Base-by-base conservation (phyloP, 1,139 yeast species). In the Hyphopichia buzzinii region DNA sequence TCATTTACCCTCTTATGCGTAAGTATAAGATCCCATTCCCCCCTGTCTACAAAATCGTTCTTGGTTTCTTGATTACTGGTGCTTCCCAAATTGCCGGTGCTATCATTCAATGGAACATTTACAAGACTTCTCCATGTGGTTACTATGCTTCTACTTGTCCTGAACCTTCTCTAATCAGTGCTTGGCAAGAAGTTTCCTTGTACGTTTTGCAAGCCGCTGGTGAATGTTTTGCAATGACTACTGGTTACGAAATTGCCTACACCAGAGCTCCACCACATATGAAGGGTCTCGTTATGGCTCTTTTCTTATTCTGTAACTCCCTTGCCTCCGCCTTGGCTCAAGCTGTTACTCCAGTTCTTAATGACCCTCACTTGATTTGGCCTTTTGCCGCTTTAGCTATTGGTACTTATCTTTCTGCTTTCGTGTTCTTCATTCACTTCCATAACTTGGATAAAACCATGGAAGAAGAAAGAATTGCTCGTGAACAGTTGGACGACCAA, bases 161-260 rank as follows among this genome's bases (percentile, higher is more conserved):
- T 21, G 10, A 19, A 10, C 8, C 23, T 7, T 6, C 23, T 19
- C 23, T 10, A 19, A 57, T 79, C 24, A 57, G 73, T 30, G 81
- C 79, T n/a, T 77, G 83, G 83, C 63, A 64, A 39, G 81, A 75
- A 41, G 62, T 70, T 22, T 54, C 67, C 17, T 62, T 76, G 42
- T 82, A 74, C 52, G 66, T 74, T 30, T 56, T 79, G 34, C 75
- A 78, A 38, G 87, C 88, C 26, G 65, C 76, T 17, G 78, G 84
- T 40, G 89, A 82, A 59, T 80, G 85, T 63, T 81, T 81, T 49
- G 82, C 85, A 25, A 77, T 66, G 42, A 76, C 80, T 36, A 79
- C 88, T 13, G 84, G 79, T 39, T 79, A 81, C 50, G 88, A 81
- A 57, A 67, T 81, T 49, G 88, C 89, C 8, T 83, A 81, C 56